phyloP scores from a whole-genome alignment of 306 rosid genomes.

The Quercus rubra region DNA sequence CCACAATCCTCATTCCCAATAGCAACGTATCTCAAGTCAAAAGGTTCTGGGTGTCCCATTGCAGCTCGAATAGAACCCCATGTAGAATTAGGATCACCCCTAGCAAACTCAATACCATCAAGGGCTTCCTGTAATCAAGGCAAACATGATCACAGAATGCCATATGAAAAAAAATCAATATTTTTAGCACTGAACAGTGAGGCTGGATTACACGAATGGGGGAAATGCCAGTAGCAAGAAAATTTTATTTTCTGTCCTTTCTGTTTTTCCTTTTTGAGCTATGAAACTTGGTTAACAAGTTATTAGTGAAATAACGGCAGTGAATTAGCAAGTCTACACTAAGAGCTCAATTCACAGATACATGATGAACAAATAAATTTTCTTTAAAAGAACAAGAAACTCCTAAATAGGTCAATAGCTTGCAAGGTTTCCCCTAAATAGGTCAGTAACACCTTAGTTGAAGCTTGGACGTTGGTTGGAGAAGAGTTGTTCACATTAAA shows the following conservation, averaged over 20 bases:
- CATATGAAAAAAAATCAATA: background rate
- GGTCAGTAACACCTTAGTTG: background rate
- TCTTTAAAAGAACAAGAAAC: too few species aligned
- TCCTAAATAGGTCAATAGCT: too few species aligned
- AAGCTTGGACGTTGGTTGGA: background rate
- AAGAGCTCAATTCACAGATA: background rate
- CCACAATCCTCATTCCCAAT: constrained; percentile 81
- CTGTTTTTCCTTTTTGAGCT: background rate
- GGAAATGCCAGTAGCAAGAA: background rate
- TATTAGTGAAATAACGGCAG: background rate
- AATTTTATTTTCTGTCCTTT: background rate
- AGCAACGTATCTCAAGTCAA: constrained; percentile 65
- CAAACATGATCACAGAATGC: background rate
- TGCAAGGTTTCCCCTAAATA: too few species aligned
- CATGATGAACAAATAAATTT: too few species aligned
- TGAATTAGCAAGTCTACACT: background rate
- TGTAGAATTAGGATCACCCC: constrained; percentile 52
- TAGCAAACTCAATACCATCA: constrained; percentile 87
- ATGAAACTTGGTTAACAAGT: background rate
- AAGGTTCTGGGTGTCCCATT: constrained; percentile 82
- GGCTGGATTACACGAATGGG: background rate
- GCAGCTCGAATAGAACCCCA: constrained; percentile 79
- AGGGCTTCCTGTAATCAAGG: constrained; percentile 73
- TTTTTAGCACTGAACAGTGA: background rate
- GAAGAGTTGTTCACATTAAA: background rate